These are phyloP conservation scores for Colletotrichum salicis DNA, from an alignment of 2,329 filamentous ascomycete genomes.

Conservation along the genomic window DNA sequence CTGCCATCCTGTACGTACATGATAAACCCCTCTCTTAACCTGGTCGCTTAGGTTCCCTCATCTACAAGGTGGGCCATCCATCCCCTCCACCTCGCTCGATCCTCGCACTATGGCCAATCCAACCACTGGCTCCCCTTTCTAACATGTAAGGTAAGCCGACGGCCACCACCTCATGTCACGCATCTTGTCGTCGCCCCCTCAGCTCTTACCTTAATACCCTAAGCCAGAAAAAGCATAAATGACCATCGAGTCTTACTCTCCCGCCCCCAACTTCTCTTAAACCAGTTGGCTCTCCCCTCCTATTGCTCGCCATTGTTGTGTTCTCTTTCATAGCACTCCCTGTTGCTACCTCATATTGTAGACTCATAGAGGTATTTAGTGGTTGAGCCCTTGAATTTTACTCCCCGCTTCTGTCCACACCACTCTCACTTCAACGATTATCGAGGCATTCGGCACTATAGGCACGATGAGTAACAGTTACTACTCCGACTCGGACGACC, in stretches of 20 bases:
- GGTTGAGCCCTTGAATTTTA: not conserved
- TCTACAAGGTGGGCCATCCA: not conserved
- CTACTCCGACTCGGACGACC: constrained; percentile 65
- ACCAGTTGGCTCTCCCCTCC: not conserved
- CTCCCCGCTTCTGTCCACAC: not conserved
- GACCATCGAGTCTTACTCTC: constrained; percentile 6
- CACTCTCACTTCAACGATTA: not conserved
- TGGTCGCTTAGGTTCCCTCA: not conserved
- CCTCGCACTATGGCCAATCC: not conserved
- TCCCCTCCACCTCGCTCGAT: not conserved
- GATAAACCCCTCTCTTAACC: not conserved
- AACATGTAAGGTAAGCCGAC: constrained; percentile 10
- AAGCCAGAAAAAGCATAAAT: constrained; percentile 28
- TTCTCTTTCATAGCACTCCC: not conserved
- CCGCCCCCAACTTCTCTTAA: not conserved
- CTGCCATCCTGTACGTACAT: not conserved
- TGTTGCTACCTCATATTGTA: not conserved
- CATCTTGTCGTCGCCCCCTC: constrained; percentile 10
- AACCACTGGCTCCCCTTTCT: not conserved
- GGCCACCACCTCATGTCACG: not conserved
- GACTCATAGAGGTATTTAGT: not conserved
- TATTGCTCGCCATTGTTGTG: not conserved
- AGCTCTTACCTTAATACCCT: constrained; percentile 7
- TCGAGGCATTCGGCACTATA: not conserved
- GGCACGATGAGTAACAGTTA: constrained; percentile 48